Conservation (phyloP, 371 early-diverging fungal species). For the Choanephora cucurbitarum region DNA sequence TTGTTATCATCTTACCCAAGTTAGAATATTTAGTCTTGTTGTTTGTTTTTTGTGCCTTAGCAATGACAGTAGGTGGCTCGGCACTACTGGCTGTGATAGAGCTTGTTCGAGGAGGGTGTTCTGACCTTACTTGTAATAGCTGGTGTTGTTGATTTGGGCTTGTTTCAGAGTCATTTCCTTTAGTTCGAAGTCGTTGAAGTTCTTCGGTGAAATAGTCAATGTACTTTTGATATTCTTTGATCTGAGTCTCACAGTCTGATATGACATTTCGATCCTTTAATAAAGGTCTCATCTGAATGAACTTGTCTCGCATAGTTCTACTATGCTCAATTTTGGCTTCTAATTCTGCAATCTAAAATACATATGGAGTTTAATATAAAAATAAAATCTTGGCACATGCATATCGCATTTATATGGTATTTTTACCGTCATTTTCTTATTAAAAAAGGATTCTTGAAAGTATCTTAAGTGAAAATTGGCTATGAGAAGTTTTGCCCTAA, state of each 20-base stretch:
- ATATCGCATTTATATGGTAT: neutral
- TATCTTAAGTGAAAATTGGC: no score
- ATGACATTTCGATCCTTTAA: conserved; percentile 69
- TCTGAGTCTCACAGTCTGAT: conserved; percentile 78
- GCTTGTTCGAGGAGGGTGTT: conserved; percentile 27
- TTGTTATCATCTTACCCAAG: conserved; percentile 51
- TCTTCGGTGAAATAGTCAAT: conserved; percentile 81
- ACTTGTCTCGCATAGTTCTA: conserved; percentile 67
- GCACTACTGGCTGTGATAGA: conserved; percentile 21
- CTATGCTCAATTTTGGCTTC: conserved; percentile 64
- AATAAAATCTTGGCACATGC: neutral
- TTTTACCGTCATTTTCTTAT: conserved; percentile 26
- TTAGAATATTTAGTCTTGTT: conserved; percentile 51
- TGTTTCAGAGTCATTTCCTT: conserved; percentile 18
- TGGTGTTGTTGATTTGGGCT: conserved; percentile 15
- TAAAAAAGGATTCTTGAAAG: conserved; percentile 1
- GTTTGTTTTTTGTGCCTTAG: conserved; percentile 6
- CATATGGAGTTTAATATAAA: neutral
- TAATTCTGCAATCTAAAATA: conserved; percentile 51
- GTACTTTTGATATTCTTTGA: conserved; percentile 78
- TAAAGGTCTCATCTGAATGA: conserved; percentile 67
- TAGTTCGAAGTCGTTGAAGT: conserved; percentile 60
- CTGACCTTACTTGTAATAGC: conserved; percentile 5
- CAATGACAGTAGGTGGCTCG: conserved; percentile 1
- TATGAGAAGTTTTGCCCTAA: no score